These are phyloP conservation scores for Pisolithus tinctorius DNA, from an alignment of 768 basidiomycete genomes.

Conservation along the genomic window DNA sequence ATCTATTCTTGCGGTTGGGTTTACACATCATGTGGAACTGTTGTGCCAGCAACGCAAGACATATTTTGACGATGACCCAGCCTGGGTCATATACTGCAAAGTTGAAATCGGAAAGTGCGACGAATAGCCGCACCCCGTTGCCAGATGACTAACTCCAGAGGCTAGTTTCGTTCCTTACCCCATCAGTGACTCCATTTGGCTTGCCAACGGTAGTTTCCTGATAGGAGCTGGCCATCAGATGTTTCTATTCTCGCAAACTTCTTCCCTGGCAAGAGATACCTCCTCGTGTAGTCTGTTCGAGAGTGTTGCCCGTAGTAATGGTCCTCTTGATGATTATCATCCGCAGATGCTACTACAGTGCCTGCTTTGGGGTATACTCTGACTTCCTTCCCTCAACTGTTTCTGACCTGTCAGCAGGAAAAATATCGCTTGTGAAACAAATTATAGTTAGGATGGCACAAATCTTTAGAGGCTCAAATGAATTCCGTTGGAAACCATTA, in stretches of 20 bases:
- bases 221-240: slow-evolving; percentile 81
- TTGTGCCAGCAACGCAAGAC: slow-evolving; percentile 91
- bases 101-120: slow-evolving; percentile 66
- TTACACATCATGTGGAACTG: slow-evolving; percentile 70
- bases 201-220: slow-evolving; percentile 74
- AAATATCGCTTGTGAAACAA: slow-evolving; percentile 77
- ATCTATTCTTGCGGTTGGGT: slow-evolving; percentile 89
- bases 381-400: background rate
- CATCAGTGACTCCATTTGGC: slow-evolving; percentile 90
- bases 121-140: background rate
- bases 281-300: slow-evolving; percentile 61
- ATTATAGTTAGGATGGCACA: slow-evolving; percentile 65
- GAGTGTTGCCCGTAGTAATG: slow-evolving; percentile 75
- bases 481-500: slow-evolving; percentile 40
- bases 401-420: slow-evolving; percentile 42
- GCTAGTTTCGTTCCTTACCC: slow-evolving; percentile 65
- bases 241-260: slow-evolving; percentile 62
- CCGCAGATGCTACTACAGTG: slow-evolving; percentile 92
- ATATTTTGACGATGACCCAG: slow-evolving; percentile 77
- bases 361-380: slow-evolving; percentile 74
- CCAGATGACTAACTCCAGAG: slow-evolving; percentile 1
- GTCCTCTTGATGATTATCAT: slow-evolving; percentile 86
- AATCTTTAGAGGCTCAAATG: slow-evolving; percentile 10
- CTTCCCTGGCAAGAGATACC: slow-evolving; percentile 11
- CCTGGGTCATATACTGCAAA: slow-evolving; percentile 67